phyloP scores from a whole-genome alignment of 192 early-diverging fungal genomes.

The Coemansia sp. region DNA sequence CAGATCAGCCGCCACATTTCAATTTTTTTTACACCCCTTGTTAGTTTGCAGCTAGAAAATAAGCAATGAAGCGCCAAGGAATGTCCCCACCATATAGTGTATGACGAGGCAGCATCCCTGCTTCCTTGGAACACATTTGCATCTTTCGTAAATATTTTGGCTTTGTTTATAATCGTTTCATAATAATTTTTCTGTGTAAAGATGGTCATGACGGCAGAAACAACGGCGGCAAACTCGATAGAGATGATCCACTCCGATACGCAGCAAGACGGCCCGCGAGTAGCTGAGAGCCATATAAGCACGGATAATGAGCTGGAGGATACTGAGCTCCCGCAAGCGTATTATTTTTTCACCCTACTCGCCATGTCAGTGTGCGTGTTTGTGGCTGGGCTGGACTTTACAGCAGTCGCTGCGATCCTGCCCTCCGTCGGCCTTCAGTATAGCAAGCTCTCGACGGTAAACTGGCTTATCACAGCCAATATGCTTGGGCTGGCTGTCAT shows the following conservation, averaged over 20 bases:
- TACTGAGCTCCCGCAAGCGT: not conserved
- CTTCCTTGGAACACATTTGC: not conserved
- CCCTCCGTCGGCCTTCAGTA: constrained; percentile 72
- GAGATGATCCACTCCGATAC: not conserved
- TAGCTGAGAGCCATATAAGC: not conserved
- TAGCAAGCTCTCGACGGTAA: constrained; percentile 60
- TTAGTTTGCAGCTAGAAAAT: not conserved
- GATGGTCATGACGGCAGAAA: not conserved
- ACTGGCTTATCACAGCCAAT: constrained; percentile 76
- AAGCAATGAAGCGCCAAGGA: not conserved
- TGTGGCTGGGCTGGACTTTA: constrained; percentile 74
- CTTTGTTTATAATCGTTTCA: not conserved
- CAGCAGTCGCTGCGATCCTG: constrained; percentile 73
- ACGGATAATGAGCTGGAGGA: constrained; percentile 1
- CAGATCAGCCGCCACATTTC: not conserved
- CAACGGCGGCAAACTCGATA: constrained; percentile 3
- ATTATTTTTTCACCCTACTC: constrained; percentile 6
- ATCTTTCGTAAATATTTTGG: not conserved
- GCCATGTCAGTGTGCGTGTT: constrained; percentile 60
- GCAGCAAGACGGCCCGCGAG: not conserved
- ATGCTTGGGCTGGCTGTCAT: constrained; percentile 48
- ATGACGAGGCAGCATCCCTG: not conserved
- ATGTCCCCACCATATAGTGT: not conserved
- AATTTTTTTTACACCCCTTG: not conserved
- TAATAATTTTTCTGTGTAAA: not conserved